Percentiles rank a stretch among this genome's conserved stretches.
phyloP scores from a whole-genome alignment of 352 stramenopile species.

The Pythium phragmitis region DNA sequence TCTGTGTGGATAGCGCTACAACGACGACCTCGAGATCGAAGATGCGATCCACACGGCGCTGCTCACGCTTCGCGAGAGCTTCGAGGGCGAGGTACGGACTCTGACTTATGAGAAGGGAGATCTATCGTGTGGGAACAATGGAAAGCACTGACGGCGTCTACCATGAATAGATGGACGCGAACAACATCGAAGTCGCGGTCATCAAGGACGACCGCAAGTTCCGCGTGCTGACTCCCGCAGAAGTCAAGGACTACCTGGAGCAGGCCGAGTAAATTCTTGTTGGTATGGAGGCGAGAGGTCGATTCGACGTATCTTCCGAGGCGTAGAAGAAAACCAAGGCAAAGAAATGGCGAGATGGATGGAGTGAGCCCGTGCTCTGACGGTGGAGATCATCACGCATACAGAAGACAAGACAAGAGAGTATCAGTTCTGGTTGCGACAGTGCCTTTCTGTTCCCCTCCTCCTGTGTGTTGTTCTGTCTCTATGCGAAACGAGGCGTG shows the following conservation, averaged over 20 bases:
- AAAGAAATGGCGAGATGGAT: not conserved
- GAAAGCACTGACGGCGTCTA: not conserved
- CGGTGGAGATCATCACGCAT: too few species aligned
- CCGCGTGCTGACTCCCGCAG: constrained; percentile 93
- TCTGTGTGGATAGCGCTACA: constrained; percentile 65
- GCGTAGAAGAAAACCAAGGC: too few species aligned
- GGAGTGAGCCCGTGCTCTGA: not conserved
- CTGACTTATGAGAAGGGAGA: not conserved
- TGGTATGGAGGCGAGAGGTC: not conserved
- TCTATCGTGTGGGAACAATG: not conserved
- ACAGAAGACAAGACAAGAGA: too few species aligned
- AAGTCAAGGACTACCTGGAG: constrained; percentile 99
- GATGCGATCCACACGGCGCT: constrained; percentile 99
- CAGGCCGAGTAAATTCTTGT: constrained; percentile 92
- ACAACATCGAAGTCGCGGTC: constrained; percentile 98
- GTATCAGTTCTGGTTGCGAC: too few species aligned
- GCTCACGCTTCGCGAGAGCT: constrained; percentile 98
- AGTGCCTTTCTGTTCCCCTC: not conserved
- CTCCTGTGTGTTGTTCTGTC: not conserved
- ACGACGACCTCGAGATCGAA: constrained; percentile 99
- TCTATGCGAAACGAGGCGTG: constrained; percentile 13
- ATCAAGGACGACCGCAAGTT: constrained; percentile 98
- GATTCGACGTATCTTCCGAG: not conserved
- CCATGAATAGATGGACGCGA: constrained; percentile 92
- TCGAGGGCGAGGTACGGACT: constrained; percentile 89